Base-by-base conservation (phyloP, 192 early-diverging fungal species). In the Spizellomyces punctatus region DNA sequence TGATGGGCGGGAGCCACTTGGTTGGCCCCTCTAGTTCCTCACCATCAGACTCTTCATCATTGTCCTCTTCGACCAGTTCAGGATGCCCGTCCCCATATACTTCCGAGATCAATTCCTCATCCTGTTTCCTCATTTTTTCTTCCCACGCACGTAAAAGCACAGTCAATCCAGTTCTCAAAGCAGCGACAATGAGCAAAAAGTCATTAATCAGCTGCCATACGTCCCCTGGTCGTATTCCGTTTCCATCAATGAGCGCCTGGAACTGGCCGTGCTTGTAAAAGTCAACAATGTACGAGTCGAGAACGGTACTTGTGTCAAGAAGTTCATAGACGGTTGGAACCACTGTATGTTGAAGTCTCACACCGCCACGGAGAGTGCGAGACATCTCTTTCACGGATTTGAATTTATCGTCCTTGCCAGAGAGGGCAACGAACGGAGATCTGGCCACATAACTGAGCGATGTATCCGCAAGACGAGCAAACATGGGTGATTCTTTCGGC, bases 191-290 rank as follows among this genome's bases (percentile, higher is more conserved):
- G 47, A 67, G 17, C 43, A 21, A n/a, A 62, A 75, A 75, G 17
- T 67, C 74, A 52, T 76, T 63, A 1, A 76, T 22, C 36, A 69
- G 17, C 21, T 17, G 50, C 74, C 74, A 76, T 6, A 76, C 66
- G 41, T 70, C 62, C n/a, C 74, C 74, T 10, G 19, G 49, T 6
- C 46, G 59, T 52, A 76, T 69, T 42, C 74, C 67, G 68, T 76
- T 76, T 21, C 12, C 74, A 45, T 49, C 46, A n/a, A 58, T 58
- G 36, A 76, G 74, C 1, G 67, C 42, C 19, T 62, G 6, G 50
- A 73, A 58, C 64, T 66, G 70, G 6, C 76, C 76, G 36, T 78
- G 76, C 43, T 42, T 49, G 66, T 63, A 74, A 42, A 78, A 78
- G 22, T 78, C 72, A 5, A 78, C 46, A 14, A 70, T 21, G 48